Conservation (phyloP, 2,329 filamentous ascomycete species). For the Xylariaceae sp. region DNA sequence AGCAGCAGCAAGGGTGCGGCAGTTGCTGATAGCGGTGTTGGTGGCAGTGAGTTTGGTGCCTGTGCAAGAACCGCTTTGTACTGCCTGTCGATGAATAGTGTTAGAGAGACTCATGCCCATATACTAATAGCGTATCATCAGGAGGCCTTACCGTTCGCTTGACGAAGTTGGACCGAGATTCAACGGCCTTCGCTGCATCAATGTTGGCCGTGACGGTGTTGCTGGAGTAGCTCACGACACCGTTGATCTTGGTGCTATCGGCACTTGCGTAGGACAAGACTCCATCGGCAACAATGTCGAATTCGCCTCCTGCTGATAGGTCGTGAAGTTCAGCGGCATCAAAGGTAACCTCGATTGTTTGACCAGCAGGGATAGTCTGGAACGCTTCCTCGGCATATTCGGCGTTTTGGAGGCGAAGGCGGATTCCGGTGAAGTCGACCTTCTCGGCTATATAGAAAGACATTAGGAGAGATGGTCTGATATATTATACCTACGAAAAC, state of each 20-base stretch:
- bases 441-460: constrained; percentile 11
- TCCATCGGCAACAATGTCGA: constrained; percentile 55
- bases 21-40: constrained; percentile 51
- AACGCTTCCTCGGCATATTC: constrained; percentile 49
- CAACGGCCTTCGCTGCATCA: constrained; percentile 53
- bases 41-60: constrained; percentile 44
- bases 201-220: constrained; percentile 58
- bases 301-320: constrained; percentile 49
- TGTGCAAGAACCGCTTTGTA: constrained; percentile 39
- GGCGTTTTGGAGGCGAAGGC: constrained; percentile 45
- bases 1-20: constrained; percentile 49
- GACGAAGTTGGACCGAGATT: constrained; percentile 46
- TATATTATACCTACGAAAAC: background rate
- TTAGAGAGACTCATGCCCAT: background rate
- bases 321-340: constrained; percentile 57
- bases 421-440: constrained; percentile 44
- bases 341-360: constrained; percentile 52
- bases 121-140: constrained; percentile 1
- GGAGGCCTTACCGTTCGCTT: constrained; percentile 43
- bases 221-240: constrained; percentile 54
- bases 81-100: too few relatives aligned
- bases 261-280: constrained; percentile 53
- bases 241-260: constrained; percentile 51
- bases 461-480: background rate
- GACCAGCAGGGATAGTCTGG: constrained; percentile 44